Conservation (phyloP, 2,329 filamentous ascomycete genomes). For the Venturia carpophila region DNA sequence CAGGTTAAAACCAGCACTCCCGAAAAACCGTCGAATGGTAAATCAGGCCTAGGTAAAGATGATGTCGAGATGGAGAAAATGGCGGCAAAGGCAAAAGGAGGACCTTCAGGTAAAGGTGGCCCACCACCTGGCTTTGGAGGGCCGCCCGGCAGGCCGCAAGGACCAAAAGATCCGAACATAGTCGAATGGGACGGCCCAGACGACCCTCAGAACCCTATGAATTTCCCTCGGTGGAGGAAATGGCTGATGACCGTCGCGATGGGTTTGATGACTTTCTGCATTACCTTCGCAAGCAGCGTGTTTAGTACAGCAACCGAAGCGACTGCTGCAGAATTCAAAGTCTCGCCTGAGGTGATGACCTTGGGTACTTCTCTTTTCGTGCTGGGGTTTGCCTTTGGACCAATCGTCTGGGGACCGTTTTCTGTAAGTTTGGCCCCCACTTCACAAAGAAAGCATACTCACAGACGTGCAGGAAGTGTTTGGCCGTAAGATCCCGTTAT, state of each 20-base stretch:
- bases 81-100: background rate
- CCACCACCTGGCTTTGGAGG: background rate
- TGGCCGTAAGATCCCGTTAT: constrained; percentile 28
- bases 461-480: constrained; percentile 10
- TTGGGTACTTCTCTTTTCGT: constrained; percentile 44
- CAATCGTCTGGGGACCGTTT: constrained; percentile 27
- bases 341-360: constrained; percentile 40
- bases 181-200: constrained; percentile 54
- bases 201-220: constrained; percentile 52
- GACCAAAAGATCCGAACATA: constrained; percentile 38
- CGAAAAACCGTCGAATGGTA: background rate
- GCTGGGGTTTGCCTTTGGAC: constrained; percentile 50
- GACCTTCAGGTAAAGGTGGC: background rate
- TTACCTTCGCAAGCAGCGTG: constrained; percentile 42
- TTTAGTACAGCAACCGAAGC: constrained; percentile 37
- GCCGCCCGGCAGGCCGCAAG: background rate
- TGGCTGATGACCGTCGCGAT: constrained; percentile 35
- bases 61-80: background rate
- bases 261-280: constrained; percentile 38
- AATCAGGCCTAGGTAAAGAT: background rate
- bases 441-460: background rate
- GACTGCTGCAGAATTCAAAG: constrained; percentile 37
- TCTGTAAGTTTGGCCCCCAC: background rate
- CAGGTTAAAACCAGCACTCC: background rate
- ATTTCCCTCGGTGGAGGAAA: constrained; percentile 47